phyloP scores from a whole-genome alignment of 495 filamentous ascomycete species.

The Letharia lupina region DNA sequence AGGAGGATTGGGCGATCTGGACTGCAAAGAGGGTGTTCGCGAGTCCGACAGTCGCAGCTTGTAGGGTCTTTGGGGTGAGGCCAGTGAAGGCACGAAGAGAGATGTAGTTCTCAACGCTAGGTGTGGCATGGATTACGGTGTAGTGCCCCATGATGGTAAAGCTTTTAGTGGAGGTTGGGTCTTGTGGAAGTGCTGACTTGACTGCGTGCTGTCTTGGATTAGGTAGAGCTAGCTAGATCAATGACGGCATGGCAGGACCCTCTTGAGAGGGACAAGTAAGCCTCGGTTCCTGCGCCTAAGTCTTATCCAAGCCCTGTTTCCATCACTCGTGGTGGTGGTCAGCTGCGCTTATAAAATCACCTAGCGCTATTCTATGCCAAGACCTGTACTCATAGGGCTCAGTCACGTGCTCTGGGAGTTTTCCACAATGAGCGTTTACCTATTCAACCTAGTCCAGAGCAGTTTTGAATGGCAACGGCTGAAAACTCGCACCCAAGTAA shows the following conservation, averaged over 20 bases:
- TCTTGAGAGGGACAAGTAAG: background rate
- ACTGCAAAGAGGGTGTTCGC: slow-evolving; percentile 21
- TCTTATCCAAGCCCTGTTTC: background rate
- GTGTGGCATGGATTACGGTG: background rate
- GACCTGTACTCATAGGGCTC: background rate
- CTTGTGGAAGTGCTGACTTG: background rate
- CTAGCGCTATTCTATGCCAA: background rate
- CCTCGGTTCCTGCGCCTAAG: background rate
- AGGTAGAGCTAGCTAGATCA: background rate
- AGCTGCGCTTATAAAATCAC: background rate
- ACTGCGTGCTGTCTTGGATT: background rate
- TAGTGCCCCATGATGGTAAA: background rate
- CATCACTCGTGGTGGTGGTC: no score
- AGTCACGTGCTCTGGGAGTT: no score
- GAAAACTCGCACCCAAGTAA: no score
- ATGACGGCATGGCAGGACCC: no score
- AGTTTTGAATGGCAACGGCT: no score
- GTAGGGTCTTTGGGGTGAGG: slow-evolving; percentile 14
- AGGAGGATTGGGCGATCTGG: background rate
- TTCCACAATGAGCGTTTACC: no score
- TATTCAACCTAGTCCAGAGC: no score
- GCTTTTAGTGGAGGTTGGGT: background rate
- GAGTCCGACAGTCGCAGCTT: slow-evolving; percentile 19
- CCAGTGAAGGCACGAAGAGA: slow-evolving; percentile 10
- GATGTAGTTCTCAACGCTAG: slow-evolving; percentile 9